Evolutionary conservation across 2,329 filamentous ascomycete species (phyloP), one percentile per base, ranked within the genome.

Genomic region (Fusarium coffeatum): DNA sequence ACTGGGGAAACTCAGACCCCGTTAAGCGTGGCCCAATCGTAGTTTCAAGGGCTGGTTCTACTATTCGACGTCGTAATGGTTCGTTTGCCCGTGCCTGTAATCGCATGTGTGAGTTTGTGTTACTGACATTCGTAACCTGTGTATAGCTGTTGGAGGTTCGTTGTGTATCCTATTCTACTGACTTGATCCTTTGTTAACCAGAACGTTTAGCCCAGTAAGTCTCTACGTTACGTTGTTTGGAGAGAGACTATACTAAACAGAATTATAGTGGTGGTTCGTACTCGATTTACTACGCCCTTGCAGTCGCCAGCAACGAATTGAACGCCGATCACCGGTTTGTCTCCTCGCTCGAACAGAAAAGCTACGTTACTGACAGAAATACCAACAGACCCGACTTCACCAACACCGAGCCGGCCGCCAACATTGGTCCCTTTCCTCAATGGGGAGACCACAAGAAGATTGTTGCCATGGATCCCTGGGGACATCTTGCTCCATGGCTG

Each of bases 381-480:
- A 15, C 16, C 10, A 41, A 41, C 53, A 87, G 85, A 49, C 87
- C 87, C n/a, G 86, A 89, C 71, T 89, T 87, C 72, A 89, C 84
- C 68, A 84, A 98, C 80, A 97, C 94, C 12, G 93, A 98, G 79
- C 96, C 96, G 15, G 94, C 94, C n/a, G 93, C 89, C 23, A 88
- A 91, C 55, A 93, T 98, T 77, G 94, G 94, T 0, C 94, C 93
- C 10, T 97, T 97, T 74, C 90, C 93, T 10, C 89, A 96, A 81
- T 99, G 95, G 95, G 88, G 87, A 27, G 93, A 97, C 77, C 88
- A 88, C 76, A 93, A 93, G 80, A 98, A 98, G 84, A 98, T 99
- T 68, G 95, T 98, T 16, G 93, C 95, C 20, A 97, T 99, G 93
- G 96, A 98, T 78, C 95, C 95, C 0, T 93, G 92, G 79, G 95